Conservation (phyloP, 495 filamentous ascomycete genomes). For the Hypoxylon crocopeplum region DNA sequence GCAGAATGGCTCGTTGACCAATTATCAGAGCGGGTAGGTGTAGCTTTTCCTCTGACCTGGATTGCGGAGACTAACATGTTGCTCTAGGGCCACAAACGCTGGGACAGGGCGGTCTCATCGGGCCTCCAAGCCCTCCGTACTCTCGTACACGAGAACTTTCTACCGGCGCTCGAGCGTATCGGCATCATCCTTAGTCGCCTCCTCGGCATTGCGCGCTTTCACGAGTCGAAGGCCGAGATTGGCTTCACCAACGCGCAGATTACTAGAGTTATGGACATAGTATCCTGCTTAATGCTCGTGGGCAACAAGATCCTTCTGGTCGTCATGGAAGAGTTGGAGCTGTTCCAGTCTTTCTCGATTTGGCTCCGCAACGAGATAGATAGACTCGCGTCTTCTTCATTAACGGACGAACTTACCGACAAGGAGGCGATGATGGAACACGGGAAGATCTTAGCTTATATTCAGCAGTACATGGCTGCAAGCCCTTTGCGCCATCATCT, state of each 20-base stretch:
- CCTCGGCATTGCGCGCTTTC: slow-evolving; percentile 84
- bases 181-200: slow-evolving; percentile 82
- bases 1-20: slow-evolving; percentile 91
- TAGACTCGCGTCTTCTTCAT: slow-evolving; percentile 54
- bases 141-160: slow-evolving; percentile 82
- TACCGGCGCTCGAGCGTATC: slow-evolving; percentile 86
- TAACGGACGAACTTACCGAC: slow-evolving; percentile 58
- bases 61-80: slow-evolving; percentile 9
- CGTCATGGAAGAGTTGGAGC: slow-evolving; percentile 76
- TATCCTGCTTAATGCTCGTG: slow-evolving; percentile 76
- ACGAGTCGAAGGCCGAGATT: slow-evolving; percentile 69
- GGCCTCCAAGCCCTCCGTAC: slow-evolving; percentile 80
- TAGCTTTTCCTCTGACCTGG: not conserved
- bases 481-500: slow-evolving; percentile 56
- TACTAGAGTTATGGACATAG: slow-evolving; percentile 66
- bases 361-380: slow-evolving; percentile 92
- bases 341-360: slow-evolving; percentile 78
- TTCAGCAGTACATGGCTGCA: slow-evolving; percentile 55
- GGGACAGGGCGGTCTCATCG: slow-evolving; percentile 83
- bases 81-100: slow-evolving; percentile 85
- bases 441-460: slow-evolving; percentile 59
- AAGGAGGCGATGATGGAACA: slow-evolving; percentile 63
- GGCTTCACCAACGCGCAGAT: slow-evolving; percentile 64
- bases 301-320: slow-evolving; percentile 74
- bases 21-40: slow-evolving; percentile 77